Percentiles rank a stretch among this genome's conserved stretches.
Conservation (phyloP, 441 rosid genomes). For the Eruca vesicaria region DNA sequence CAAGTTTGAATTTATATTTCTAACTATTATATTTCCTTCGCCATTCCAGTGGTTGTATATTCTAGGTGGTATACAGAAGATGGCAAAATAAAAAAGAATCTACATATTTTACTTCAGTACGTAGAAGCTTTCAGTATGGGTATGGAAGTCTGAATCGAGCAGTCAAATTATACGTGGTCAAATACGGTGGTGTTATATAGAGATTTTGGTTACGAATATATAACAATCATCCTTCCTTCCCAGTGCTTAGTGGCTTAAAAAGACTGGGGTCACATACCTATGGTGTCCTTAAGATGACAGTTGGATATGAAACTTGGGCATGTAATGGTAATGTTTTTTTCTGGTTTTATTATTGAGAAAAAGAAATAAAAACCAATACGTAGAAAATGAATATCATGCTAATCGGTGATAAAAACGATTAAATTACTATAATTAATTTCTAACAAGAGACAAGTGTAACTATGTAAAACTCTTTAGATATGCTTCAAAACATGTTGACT, state of each 20-base stretch:
- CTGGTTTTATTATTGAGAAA: too few relatives aligned
- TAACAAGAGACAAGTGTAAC: not conserved
- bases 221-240: not conserved
- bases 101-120: not conserved
- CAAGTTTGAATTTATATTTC: not conserved
- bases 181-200: not conserved
- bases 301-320: not conserved
- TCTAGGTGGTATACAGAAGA: not conserved
- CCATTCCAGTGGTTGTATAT: not conserved
- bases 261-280: too few relatives aligned
- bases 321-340: too few relatives aligned
- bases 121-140: not conserved
- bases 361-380: not conserved
- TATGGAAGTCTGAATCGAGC: not conserved
- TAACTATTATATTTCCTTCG: not conserved
- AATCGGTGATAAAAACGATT: not conserved
- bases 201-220: not conserved
- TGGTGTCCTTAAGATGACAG: not conserved
- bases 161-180: not conserved
- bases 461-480: not conserved
- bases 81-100: not conserved
- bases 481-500: too few relatives aligned
- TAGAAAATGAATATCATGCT: not conserved
- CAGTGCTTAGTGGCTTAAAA: not conserved
- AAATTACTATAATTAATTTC: not conserved